These are phyloP conservation scores for Epichloe amarillans DNA, from an alignment of 2,329 filamentous ascomycete genomes.

Conservation along the genomic window DNA sequence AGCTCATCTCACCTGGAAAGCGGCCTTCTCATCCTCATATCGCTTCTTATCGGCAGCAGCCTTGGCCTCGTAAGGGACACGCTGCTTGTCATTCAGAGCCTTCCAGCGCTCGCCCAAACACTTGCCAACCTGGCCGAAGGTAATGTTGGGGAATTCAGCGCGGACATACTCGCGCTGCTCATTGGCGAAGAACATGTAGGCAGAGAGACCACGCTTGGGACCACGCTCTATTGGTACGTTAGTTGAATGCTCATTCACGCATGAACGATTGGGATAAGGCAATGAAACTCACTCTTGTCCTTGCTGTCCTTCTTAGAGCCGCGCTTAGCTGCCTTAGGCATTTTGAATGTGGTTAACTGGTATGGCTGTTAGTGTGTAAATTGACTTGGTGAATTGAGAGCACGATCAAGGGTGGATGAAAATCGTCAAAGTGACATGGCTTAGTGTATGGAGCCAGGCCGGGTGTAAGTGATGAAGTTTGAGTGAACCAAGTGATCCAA, in stretches of 20 bases:
- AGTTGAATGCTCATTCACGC: slow-evolving; percentile 21
- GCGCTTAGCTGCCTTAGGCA: slow-evolving; percentile 46
- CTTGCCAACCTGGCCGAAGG: slow-evolving; percentile 98
- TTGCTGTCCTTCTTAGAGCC: slow-evolving; percentile 39
- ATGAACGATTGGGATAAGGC: neutral
- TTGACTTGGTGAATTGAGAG: neutral
- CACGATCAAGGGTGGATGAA: neutral
- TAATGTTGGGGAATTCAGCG: slow-evolving; percentile 95
- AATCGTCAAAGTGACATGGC: neutral
- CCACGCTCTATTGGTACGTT: slow-evolving; percentile 29
- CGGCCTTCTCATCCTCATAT: slow-evolving; percentile 95
- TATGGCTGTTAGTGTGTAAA: neutral
- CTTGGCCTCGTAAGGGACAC: slow-evolving; percentile 90
- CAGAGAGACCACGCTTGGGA: slow-evolving; percentile 96
- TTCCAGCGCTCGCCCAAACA: slow-evolving; percentile 98
- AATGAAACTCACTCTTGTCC: slow-evolving; percentile 44
- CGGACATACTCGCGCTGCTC: slow-evolving; percentile 97
- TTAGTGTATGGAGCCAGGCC: neutral
- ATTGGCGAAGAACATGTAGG: slow-evolving; percentile 99
- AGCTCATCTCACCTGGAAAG: slow-evolving; percentile 61
- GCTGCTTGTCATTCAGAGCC: slow-evolving; percentile 85
- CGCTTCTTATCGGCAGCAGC: slow-evolving; percentile 96
- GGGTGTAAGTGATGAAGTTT: slow-evolving; percentile 2
- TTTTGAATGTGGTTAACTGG: slow-evolving; percentile 26
- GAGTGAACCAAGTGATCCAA: slow-evolving; percentile 2